These are phyloP conservation scores for Microbotryomycetes sp. DNA, from an alignment of 1,284 basidiomycete genomes.

Conservation along the genomic window DNA sequence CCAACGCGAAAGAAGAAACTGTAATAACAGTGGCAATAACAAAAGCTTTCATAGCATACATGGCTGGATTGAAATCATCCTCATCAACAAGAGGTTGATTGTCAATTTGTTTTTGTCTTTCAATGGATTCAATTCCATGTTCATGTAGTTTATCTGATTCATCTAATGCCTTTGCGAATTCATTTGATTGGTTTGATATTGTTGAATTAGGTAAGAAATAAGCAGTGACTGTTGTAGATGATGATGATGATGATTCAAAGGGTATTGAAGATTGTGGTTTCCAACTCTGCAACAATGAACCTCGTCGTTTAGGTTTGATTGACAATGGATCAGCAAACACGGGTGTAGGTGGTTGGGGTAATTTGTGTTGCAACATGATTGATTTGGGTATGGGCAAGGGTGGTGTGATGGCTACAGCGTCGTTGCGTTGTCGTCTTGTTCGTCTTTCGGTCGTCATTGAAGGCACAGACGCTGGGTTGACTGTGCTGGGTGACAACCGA, in stretches of 20 bases:
- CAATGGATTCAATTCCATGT: constrained; percentile 7
- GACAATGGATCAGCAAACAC: not conserved
- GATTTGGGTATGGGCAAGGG: not conserved
- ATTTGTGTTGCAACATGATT: not conserved
- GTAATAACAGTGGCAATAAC: constrained; percentile 24
- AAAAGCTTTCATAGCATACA: constrained; percentile 26
- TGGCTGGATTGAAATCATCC: constrained; percentile 33
- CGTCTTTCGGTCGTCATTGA: not conserved
- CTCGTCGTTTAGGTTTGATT: not conserved
- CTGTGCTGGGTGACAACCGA: not conserved
- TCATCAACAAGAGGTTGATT: not conserved
- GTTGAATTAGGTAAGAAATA: constrained; percentile 32
- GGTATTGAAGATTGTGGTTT: not conserved
- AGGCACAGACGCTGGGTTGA: not conserved
- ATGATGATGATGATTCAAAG: not conserved
- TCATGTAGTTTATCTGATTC: constrained; percentile 24
- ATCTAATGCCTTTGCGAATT: constrained; percentile 13
- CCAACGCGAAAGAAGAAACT: constrained; percentile 11
- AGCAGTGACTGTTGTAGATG: not conserved
- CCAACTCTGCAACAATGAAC: not conserved
- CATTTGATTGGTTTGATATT: constrained; percentile 10
- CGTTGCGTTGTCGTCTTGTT: not conserved
- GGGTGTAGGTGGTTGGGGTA: not conserved
- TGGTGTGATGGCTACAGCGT: not conserved
- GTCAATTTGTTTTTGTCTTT: not conserved